A percentile compares a stretch with the other conserved stretches of the same genome.
phyloP scores from a whole-genome alignment of 148 eudicot genomes.

The Diospyros kaki region DNA sequence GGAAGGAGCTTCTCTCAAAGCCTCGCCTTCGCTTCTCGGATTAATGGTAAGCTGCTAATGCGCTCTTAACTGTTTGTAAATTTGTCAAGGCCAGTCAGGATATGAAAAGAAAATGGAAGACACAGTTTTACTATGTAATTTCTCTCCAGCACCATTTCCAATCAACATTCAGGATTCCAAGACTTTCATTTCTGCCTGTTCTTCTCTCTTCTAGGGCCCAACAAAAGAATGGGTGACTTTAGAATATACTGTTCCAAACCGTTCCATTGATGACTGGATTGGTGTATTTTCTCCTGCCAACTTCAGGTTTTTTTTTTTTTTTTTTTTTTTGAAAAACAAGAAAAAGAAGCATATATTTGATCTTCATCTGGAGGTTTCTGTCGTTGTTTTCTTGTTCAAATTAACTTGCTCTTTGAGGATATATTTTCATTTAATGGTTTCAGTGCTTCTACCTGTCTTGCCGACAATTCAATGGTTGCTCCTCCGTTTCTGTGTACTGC shows the following conservation, averaged over 20 bases:
- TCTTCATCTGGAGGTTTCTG: background rate
- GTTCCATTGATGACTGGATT: slow-evolving; percentile 69
- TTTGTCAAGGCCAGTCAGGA: too few relatives aligned
- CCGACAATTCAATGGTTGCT: slow-evolving; percentile 38
- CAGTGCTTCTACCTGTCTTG: slow-evolving; percentile 59
- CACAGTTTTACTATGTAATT: too few relatives aligned
- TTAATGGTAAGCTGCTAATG: slow-evolving; percentile 35
- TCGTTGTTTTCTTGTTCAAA: background rate
- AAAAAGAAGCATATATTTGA: background rate
- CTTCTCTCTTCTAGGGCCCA: slow-evolving; percentile 32
- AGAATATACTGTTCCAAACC: slow-evolving; percentile 48
- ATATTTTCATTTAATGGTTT: slow-evolving; percentile 4
- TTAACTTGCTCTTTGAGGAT: background rate
- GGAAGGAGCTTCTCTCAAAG: slow-evolving; percentile 51
- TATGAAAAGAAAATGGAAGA: background rate
- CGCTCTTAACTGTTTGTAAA: slow-evolving; percentile 1
- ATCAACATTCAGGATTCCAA: background rate
- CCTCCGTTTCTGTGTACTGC: slow-evolving; percentile 74
- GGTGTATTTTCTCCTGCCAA: slow-evolving; percentile 96
- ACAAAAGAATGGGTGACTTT: slow-evolving; percentile 68
- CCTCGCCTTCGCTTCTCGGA: slow-evolving; percentile 73
- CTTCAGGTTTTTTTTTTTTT: slow-evolving; percentile 44
- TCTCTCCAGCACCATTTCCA: too few relatives aligned
- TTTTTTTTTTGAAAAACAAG: too few relatives aligned
- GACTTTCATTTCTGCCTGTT: background rate